Base-by-base conservation (phyloP, 139 green algal species). In the Micractinium sp. region DNA sequence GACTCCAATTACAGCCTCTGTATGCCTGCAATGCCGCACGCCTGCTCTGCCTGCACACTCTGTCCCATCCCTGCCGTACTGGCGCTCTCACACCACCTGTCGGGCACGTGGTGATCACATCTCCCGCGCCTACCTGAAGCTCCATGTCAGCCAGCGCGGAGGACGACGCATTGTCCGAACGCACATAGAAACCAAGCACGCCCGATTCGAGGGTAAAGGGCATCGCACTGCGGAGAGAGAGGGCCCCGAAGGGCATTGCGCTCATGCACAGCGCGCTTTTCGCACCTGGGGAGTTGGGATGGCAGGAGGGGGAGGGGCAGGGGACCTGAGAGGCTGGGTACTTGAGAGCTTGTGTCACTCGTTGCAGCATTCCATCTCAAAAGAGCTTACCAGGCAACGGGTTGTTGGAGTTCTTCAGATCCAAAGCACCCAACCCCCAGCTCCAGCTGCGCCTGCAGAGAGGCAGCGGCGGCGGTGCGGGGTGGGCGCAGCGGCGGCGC, bases 131-230 rank as follows among this genome's bases (percentile, higher is more conserved):
- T 9, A 56, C 47, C 47, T 56, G 47, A 56, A 56, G 47, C 47
- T 56, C 47, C 47, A 56, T 56, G 7, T 56, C 47, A 9, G 47
- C 5, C 47, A 56, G 47, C 47, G 47, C 9, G 47, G 47, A 56
- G 9, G 47, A 56, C 47, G 47, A 56, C 47, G 47, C 47, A 9
- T 71, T 71, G 63, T 67, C 38, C n/a, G 38, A 71, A 0, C 71
- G 39, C 4, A 88, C 47, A 69, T 88, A 81, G 20, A 88, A 73
- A 47, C 85, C 71, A n/a, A 88, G 41, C 35, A 66, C 82, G 33
- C 69, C 74, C 19, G 66, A 47, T 3, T 71, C 85, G 18, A 88
- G 41, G 41, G 29, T 22, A n/a, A 88, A 88, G 20, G 85, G 69
- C 71, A 73, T n/a, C 3, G 66, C 13, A 39, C 67, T 69, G 20